Evolutionary conservation across 2,329 filamentous ascomycete genomes (phyloP).

Genomic region (Sporothrix variecibatus): DNA sequence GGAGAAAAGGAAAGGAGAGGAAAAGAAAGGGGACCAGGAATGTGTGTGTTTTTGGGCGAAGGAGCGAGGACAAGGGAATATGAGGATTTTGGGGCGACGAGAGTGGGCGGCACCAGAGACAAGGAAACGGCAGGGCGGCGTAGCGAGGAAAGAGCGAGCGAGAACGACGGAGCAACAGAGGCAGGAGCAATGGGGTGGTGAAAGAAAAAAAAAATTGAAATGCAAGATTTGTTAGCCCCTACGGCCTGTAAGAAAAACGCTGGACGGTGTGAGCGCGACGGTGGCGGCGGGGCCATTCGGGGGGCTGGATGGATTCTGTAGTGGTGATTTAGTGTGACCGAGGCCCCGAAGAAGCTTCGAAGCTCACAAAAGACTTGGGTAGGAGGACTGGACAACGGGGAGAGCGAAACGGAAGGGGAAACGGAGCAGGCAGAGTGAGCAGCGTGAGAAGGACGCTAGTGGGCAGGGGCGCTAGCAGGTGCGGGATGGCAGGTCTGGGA

Average conservation of each 20-base stretch:
- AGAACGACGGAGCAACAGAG: conserved; percentile 1
- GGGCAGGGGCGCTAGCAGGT: conserved; percentile 2
- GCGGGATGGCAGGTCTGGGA: conserved; percentile 17
- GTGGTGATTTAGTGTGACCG: neutral
- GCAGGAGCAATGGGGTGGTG: neutral
- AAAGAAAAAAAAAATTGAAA: neutral
- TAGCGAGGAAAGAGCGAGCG: conserved; percentile 18
- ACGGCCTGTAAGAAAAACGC: neutral
- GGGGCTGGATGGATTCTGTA: neutral
- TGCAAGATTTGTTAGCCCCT: neutral
- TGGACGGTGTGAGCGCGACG: neutral
- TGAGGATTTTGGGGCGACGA: conserved; percentile 15
- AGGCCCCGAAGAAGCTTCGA: neutral
- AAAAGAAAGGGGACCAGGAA: conserved; percentile 13
- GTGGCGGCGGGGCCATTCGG: conserved; percentile 10
- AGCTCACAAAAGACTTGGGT: neutral
- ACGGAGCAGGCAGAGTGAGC: neutral
- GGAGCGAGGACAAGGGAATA: conserved; percentile 10
- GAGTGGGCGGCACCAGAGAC: neutral
- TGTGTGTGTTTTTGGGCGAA: conserved; percentile 8
- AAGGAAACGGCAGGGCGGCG: neutral
- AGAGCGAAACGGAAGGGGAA: conserved; percentile 10
- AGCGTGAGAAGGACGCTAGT: neutral
- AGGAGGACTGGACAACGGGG: neutral
- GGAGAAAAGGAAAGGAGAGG: neutral